Conservation (phyloP, 352 stramenopile genomes). For the Phytophthora litchii region DNA sequence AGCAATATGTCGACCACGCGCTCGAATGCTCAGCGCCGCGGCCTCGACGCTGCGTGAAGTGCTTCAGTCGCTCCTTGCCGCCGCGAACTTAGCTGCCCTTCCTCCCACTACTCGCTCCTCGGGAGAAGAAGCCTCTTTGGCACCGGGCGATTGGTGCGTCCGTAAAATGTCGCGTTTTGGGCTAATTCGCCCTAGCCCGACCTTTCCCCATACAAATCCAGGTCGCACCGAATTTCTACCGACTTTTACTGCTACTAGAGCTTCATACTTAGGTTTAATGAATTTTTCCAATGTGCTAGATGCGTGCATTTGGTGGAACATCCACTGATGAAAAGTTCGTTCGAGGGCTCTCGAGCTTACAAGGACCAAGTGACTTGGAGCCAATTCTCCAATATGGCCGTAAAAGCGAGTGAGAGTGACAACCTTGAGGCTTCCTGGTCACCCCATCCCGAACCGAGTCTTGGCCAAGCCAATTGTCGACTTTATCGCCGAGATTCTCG, state of each 20-base stretch:
- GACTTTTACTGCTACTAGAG: conserved; percentile 13
- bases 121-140: conserved; percentile 36
- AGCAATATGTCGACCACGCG: not conserved
- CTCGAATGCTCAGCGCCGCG: no score
- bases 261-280: not conserved
- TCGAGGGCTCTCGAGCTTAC: not conserved
- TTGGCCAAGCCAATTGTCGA: conserved; percentile 22
- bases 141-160: conserved; percentile 13
- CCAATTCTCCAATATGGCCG: conserved; percentile 25
- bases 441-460: conserved; percentile 32
- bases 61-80: no score
- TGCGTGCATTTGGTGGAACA: not conserved
- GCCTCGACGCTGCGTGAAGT: no score
- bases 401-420: conserved; percentile 27
- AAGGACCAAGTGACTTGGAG: no score
- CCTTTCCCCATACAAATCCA: conserved; percentile 33
- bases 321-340: conserved; percentile 2
- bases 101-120: conserved; percentile 24
- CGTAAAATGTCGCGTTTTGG: conserved; percentile 28
- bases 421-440: conserved; percentile 24
- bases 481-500: conserved; percentile 18
- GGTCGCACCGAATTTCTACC: conserved; percentile 30
- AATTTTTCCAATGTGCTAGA: not conserved
- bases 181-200: conserved; percentile 16
- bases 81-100: conserved; percentile 8